Evolutionary conservation across 2,329 filamentous ascomycete species (phyloP).

Genomic region (Cryphonectria carpinicola): DNA sequence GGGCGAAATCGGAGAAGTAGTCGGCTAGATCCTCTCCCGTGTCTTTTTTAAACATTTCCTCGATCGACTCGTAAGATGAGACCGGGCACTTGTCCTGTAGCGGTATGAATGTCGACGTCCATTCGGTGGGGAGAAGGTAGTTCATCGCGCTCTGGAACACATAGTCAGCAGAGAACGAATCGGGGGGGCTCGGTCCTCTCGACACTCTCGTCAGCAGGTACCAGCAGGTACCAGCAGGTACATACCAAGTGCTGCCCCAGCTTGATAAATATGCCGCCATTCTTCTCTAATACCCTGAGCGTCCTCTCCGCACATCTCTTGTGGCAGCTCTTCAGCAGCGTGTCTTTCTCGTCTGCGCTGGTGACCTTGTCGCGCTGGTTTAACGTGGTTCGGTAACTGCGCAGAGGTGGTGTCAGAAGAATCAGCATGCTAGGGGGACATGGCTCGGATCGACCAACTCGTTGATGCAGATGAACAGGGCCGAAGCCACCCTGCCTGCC

Average conservation of each 20-base stretch:
- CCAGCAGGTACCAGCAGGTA: background rate
- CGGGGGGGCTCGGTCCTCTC: background rate
- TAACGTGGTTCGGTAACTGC: constrained; percentile 84
- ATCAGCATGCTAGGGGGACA: background rate
- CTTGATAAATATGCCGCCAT: constrained; percentile 98
- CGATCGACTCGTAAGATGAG: constrained; percentile 84
- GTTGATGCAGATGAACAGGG: constrained; percentile 81
- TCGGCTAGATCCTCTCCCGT: constrained; percentile 79
- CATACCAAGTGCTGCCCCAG: constrained; percentile 85
- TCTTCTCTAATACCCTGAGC: constrained; percentile 85
- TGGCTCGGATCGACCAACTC: constrained; percentile 62
- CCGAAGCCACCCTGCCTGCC: constrained; percentile 75
- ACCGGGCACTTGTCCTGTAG: constrained; percentile 95
- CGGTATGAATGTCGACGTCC: constrained; percentile 94
- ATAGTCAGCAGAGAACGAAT: constrained; percentile 30
- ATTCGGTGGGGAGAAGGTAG: constrained; percentile 87
- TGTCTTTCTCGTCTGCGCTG: constrained; percentile 67
- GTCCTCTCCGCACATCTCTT: constrained; percentile 91
- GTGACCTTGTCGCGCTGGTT: constrained; percentile 67
- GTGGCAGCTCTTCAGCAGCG: constrained; percentile 80
- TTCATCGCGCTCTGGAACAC: constrained; percentile 81
- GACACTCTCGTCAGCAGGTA: background rate
- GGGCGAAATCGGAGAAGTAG: constrained; percentile 84
- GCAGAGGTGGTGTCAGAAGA: constrained; percentile 23
- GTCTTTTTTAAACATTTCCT: constrained; percentile 83